Conservation (phyloP, 2,329 filamentous ascomycete genomes). For the Pestalotiopsis sp. region DNA sequence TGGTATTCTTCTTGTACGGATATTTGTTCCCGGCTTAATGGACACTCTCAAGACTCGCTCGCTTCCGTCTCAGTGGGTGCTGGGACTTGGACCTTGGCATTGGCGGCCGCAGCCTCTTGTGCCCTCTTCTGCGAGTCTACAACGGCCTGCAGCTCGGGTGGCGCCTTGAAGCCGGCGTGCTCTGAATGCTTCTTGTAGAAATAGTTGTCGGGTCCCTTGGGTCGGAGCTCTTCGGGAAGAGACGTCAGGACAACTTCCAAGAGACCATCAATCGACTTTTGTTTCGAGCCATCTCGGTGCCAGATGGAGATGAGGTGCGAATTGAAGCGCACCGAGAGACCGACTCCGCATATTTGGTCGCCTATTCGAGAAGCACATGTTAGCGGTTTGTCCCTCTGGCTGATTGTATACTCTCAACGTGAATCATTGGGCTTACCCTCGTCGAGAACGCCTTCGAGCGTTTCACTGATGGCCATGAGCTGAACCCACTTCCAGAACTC, state of each 20-base stretch:
- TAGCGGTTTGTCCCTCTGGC: background rate
- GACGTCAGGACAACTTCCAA: constrained; percentile 73
- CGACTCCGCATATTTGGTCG: constrained; percentile 88
- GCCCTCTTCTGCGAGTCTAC: constrained; percentile 57
- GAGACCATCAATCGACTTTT: constrained; percentile 76
- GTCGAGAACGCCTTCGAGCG: constrained; percentile 73
- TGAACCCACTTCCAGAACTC: constrained; percentile 83
- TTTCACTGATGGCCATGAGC: constrained; percentile 81
- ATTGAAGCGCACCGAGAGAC: constrained; percentile 86
- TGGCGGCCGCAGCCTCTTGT: constrained; percentile 37
- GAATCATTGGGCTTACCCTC: constrained; percentile 52
- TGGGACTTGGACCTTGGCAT: constrained; percentile 23
- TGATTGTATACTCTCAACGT: background rate
- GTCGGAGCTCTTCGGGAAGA: constrained; percentile 72
- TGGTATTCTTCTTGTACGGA: too few species aligned
- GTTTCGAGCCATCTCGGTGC: constrained; percentile 85
- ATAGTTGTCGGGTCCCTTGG: constrained; percentile 68
- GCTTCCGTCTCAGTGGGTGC: constrained; percentile 14
- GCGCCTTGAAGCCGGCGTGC: constrained; percentile 77
- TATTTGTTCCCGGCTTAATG: background rate
- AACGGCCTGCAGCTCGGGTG: constrained; percentile 60
- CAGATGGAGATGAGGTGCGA: constrained; percentile 87
- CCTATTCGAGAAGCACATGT: constrained; percentile 45
- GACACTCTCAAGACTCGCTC: background rate
- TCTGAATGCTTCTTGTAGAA: constrained; percentile 90